phyloP scores from a whole-genome alignment of 306 rosid species.

The Dalbergia oliveri region DNA sequence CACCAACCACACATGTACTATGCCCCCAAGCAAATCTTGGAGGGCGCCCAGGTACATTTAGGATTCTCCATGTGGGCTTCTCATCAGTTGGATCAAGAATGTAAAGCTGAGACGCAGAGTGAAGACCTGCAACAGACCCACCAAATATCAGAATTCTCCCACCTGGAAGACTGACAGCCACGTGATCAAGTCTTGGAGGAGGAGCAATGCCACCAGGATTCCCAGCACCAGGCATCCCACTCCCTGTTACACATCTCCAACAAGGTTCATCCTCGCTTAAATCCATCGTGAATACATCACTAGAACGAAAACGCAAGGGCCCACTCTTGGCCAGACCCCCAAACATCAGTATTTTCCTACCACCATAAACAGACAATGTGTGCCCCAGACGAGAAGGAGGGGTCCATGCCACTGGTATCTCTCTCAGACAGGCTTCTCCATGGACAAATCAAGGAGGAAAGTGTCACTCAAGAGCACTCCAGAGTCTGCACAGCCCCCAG shows the following conservation, averaged over 20 bases:
- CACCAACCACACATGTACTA: conserved; percentile 92
- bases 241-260: conserved; percentile 89
- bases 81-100: conserved; percentile 88
- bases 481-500: conserved; percentile 94
- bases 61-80: conserved; percentile 90
- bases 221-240: conserved; percentile 93
- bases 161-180: conserved; percentile 91
- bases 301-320: conserved; percentile 84
- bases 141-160: conserved; percentile 91
- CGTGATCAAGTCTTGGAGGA: conserved; percentile 94
- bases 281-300: conserved; percentile 91
- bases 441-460: conserved; percentile 85
- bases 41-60: conserved; percentile 86
- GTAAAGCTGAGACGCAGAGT: conserved; percentile 91
- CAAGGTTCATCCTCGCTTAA: conserved; percentile 89
- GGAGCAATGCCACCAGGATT: conserved; percentile 94
- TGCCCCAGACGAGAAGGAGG: conserved; percentile 94
- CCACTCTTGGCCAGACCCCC: conserved; percentile 98
- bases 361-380: conserved; percentile 83
- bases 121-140: conserved; percentile 95
- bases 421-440: conserved; percentile 90
- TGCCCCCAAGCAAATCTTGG: conserved; percentile 98
- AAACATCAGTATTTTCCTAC: conserved; percentile 88
- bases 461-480: conserved; percentile 91
- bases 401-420: conserved; percentile 90